Evolutionary conservation across 2,329 filamentous ascomycete species (phyloP), one percentile per base, ranked within the genome.

Genomic region (Ophiostoma novo-ulmi): DNA sequence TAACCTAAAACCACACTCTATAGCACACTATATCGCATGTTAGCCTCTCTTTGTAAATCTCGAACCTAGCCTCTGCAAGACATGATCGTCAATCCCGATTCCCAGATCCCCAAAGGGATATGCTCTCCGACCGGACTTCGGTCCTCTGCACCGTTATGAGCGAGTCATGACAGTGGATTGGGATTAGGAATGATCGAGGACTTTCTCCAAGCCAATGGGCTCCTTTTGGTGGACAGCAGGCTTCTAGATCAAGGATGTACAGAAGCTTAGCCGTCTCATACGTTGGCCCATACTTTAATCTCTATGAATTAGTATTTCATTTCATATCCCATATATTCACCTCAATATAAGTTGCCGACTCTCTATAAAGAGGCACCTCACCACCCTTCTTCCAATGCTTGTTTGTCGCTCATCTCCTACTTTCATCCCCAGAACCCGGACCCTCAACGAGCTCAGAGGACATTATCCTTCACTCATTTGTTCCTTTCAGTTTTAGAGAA

Each of bases 321-420:
- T 22, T 26, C 22, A 58, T 58, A 3, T 58, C 17, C 17, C 52
- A 58, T 58, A 26, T 26, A 58, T 8, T 58, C n/a, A 26, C 22
- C 52, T 58, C 44, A 48, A 48, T 48, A 17, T 48, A n/a, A 20
- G 17, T 26, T 31, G 52, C 52, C 22, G 52, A 58, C 22, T 58
- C 52, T 58, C 52, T 58, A 58, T 58, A 58, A 58, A 58, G 52
- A 58, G 52, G 52, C 52, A 26, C 11, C n/a, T 69, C 26, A 69
- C 11, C 14, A 20, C 39, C 35, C 58, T 68, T 39, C 35, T 68
- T 61, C 31, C 68, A 70, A 48, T 22, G 44, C 17, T 22, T 26
- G 22, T 58, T 22, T 58, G 22, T 58, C 52, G 13, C 52, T 58
- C 52, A 55, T 58, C 31, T 64, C 61, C 66, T 39, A n/a, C 52